phyloP scores from a whole-genome alignment of 2,329 filamentous ascomycete genomes.

The Apiospora marii region DNA sequence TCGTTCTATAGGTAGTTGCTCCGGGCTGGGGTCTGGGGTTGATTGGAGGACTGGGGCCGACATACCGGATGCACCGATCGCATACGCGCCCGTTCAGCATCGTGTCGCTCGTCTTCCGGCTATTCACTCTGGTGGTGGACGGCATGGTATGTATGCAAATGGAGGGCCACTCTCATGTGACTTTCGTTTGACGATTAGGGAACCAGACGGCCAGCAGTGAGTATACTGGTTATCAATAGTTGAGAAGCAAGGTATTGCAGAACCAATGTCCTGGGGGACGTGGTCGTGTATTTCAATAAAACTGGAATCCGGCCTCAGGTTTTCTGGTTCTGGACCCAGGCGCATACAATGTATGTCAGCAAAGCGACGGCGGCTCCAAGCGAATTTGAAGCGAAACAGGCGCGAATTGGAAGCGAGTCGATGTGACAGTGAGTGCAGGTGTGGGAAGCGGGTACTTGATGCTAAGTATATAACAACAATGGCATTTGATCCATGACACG shows the following conservation, averaged over 20 bases:
- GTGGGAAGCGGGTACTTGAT: background rate
- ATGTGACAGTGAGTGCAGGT: too few species aligned
- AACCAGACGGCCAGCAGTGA: background rate
- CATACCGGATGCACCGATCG: conserved; percentile 40
- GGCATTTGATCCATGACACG: background rate
- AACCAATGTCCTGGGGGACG: background rate
- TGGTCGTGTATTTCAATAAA: conserved; percentile 7
- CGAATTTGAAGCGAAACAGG: background rate
- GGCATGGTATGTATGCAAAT: background rate
- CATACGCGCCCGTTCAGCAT: conserved; percentile 32
- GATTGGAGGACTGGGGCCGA: conserved; percentile 1
- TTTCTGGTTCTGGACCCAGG: background rate
- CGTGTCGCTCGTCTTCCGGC: conserved; percentile 1
- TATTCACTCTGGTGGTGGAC: background rate
- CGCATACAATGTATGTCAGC: background rate
- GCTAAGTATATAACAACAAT: background rate
- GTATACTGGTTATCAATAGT: background rate
- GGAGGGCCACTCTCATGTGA: background rate
- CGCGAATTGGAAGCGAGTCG: background rate
- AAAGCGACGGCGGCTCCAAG: background rate
- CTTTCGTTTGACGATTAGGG: background rate
- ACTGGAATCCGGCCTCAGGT: background rate
- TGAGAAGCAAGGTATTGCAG: too few species aligned
- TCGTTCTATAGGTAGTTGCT: background rate
- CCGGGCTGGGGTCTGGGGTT: background rate